Conservation (phyloP, 106 monocot genomes). For the Narthecium ossifragum region DNA sequence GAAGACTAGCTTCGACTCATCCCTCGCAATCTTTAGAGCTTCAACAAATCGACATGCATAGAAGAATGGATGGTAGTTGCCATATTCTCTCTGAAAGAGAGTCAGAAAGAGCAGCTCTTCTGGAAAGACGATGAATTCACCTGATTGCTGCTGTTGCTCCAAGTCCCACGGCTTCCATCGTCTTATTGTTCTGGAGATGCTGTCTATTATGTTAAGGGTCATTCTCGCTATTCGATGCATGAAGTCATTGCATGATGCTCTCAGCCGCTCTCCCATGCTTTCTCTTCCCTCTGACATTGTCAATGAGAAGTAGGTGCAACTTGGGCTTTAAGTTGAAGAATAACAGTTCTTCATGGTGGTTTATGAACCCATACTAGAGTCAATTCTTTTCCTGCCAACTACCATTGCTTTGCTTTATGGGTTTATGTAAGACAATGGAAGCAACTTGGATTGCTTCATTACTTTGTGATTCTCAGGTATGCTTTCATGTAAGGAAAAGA, state of each 20-base stretch:
- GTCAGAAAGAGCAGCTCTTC: constrained; percentile 11
- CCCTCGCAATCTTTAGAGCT: constrained; percentile 16
- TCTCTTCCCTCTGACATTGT: too few relatives aligned
- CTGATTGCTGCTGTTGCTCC: neutral
- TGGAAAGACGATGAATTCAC: neutral
- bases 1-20: constrained; percentile 29
- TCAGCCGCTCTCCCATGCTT: too few relatives aligned
- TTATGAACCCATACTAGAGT: too few relatives aligned
- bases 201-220: constrained; percentile 16
- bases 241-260: constrained; percentile 7
- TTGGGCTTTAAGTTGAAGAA: too few relatives aligned
- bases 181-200: constrained; percentile 16
- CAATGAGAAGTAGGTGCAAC: too few relatives aligned
- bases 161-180: neutral
- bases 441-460: too few relatives aligned
- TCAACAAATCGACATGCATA: constrained; percentile 18
- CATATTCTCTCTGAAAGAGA: neutral
- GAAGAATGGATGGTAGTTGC: constrained; percentile 23
- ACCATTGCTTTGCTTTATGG: too few relatives aligned
- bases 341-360: too few relatives aligned
- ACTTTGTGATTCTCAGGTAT: too few relatives aligned
- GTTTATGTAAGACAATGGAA: too few relatives aligned
- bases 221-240: constrained; percentile 14
- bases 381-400: too few relatives aligned
- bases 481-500: too few relatives aligned